Evolutionary conservation across 2,329 filamentous ascomycete species (phyloP).

Genomic region (Teratosphaeria nubilosa): DNA sequence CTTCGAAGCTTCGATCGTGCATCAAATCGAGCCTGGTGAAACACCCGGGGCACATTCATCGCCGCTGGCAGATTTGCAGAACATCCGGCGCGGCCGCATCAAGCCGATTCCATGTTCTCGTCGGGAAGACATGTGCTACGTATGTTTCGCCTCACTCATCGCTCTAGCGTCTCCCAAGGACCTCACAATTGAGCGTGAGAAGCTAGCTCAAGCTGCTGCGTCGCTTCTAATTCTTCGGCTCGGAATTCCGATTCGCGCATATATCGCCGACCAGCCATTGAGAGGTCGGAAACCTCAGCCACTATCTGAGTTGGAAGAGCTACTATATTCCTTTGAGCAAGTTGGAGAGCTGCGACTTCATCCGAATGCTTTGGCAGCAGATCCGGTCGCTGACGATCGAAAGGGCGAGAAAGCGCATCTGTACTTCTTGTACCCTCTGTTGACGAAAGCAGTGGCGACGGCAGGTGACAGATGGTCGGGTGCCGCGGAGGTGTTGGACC

Average conservation of each 20-base stretch:
- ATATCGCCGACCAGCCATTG: constrained; percentile 84
- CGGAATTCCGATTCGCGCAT: constrained; percentile 69
- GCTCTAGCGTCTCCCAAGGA: constrained; percentile 18
- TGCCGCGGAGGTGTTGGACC: constrained; percentile 37
- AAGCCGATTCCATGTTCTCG: constrained; percentile 53
- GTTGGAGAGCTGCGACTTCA: constrained; percentile 61
- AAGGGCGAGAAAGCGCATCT: constrained; percentile 57
- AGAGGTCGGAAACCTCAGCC: constrained; percentile 84
- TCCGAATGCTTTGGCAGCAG: constrained; percentile 32
- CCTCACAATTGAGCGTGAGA: constrained; percentile 34
- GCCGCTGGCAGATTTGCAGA: constrained; percentile 54
- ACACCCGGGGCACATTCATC: constrained; percentile 41
- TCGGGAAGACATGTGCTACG: constrained; percentile 65
- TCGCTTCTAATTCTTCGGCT: constrained; percentile 76
- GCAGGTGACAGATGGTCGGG: constrained; percentile 52
- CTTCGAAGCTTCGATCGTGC: constrained; percentile 74
- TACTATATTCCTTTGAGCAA: constrained; percentile 59
- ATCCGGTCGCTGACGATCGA: constrained; percentile 7
- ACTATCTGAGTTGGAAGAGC: constrained; percentile 65
- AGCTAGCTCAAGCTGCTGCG: constrained; percentile 64
- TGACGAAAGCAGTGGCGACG: constrained; percentile 54
- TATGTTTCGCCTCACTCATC: constrained; percentile 66
- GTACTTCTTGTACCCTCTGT: constrained; percentile 66
- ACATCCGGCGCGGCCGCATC: constrained; percentile 60
- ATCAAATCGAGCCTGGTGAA: constrained; percentile 55